Conservation (phyloP, 495 filamentous ascomycete species). For the Xylaria acuta region DNA sequence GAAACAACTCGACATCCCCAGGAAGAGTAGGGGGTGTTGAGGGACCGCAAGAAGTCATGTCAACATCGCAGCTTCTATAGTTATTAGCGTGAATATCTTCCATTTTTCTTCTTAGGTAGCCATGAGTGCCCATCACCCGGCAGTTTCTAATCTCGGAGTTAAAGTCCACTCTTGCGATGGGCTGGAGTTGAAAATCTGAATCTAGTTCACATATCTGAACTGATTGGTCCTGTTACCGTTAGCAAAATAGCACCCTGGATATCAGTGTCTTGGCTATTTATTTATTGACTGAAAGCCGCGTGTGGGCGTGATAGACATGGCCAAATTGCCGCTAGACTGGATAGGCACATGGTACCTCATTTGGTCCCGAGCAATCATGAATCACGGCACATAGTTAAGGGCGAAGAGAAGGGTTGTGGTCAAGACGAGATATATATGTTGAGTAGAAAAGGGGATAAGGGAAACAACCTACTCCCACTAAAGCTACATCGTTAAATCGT, state of each 20-base stretch:
- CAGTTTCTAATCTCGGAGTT: conserved; percentile 71
- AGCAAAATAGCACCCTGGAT: conserved; percentile 26
- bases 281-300: background rate
- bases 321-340: background rate
- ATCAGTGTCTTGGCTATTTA: background rate
- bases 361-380: background rate
- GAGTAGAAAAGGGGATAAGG: conserved; percentile 16
- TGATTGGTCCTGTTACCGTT: conserved; percentile 60
- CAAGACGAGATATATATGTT: background rate
- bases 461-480: conserved; percentile 70
- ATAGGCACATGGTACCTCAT: background rate
- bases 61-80: conserved; percentile 34
- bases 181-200: conserved; percentile 67
- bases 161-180: conserved; percentile 74
- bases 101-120: conserved; percentile 35
- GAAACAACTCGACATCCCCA: conserved; percentile 56
- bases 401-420: background rate
- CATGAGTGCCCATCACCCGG: conserved; percentile 60
- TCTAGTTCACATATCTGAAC: conserved; percentile 74
- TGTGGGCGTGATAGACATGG: background rate
- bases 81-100: conserved; percentile 43
- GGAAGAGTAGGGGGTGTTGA: background rate
- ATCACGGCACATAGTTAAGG: too few species aligned
- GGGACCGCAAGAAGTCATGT: conserved; percentile 17
- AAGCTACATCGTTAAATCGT: conserved; percentile 84